Conservation (phyloP, 2,329 filamentous ascomycete genomes). For the Pseudocercospora macadamiae region DNA sequence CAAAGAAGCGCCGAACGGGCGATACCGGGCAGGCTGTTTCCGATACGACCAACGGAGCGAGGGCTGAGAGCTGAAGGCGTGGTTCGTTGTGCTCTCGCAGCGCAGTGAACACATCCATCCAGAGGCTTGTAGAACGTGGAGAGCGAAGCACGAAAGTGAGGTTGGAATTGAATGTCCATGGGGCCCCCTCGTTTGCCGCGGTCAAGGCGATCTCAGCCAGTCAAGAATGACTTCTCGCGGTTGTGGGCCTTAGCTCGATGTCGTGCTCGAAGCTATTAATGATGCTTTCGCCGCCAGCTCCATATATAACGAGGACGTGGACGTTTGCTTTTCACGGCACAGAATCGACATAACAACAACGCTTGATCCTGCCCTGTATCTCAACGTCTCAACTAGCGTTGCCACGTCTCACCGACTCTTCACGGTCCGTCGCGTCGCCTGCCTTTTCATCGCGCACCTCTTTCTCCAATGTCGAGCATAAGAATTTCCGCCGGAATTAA, state of each 20-base stretch:
- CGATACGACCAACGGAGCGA: background rate
- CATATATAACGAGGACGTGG: background rate
- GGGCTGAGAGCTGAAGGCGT: background rate
- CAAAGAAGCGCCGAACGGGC: background rate
- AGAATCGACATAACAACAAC: too few species aligned
- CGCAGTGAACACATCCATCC: background rate
- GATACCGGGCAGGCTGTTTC: background rate
- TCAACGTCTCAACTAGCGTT: too few species aligned
- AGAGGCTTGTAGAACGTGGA: background rate
- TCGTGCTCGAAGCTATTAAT: conserved; percentile 1
- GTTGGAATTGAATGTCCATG: background rate
- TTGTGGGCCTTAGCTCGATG: conserved; percentile 1
- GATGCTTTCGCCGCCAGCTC: background rate
- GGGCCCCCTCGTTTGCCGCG: background rate
- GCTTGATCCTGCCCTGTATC: too few species aligned
- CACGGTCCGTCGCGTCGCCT: too few species aligned
- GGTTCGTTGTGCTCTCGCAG: background rate
- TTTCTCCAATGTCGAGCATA: too few species aligned
- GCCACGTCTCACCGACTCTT: too few species aligned
- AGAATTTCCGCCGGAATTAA: too few species aligned
- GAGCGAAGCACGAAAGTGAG: background rate
- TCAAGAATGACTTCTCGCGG: background rate
- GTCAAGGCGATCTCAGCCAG: background rate
- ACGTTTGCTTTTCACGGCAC: too few species aligned
- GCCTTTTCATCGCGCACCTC: too few species aligned